Base-by-base conservation (phyloP, 2,329 filamentous ascomycete species). In the Whalleya microplaca region DNA sequence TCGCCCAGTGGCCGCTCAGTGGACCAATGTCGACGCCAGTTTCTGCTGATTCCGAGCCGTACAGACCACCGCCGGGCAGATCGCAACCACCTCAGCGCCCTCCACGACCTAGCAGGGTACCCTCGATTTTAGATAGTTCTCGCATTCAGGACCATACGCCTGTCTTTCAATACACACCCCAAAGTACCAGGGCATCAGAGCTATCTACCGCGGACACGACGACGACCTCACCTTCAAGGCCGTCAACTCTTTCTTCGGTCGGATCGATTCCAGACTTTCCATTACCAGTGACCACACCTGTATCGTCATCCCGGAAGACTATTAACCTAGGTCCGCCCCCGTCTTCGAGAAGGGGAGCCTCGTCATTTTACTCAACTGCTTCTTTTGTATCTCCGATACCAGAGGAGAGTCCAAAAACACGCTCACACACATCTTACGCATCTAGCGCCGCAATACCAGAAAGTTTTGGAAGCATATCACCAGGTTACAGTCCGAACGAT, bases 341-440 rank as follows among this genome's bases (percentile, higher is more conserved):
- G 2, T 84, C 81, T 12, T 78, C 84, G 2, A 78, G 85, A 64
- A 76, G 85, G 63, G 85, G 84, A 1, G 80, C 79, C 23, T 87
- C 85, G 0, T 86, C 85, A 0, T 87, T 86, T 58, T 87, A 89
- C 65, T 89, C 87, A 2, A 83, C 80, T 61, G 74, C 79, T 12
- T 89, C 88, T 0, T 88, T 81, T 57, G 88, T 92, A 21, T 89
- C 89, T 0, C 89, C 90, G 0, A 92, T 93, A 51, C 87, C 86
- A 0, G 90, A 92, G 71, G 89, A 92, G 68, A 84, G 81, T 60
- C 80, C 83, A 0, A 77, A 80, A 21, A 76, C 80, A 2, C 76
- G 79, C 51, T 85, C 85, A 0, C 82, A 85, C 67, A 79, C 79
- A 23, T 91, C 89, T 0, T 88, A 84, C 66, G 89, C 85, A 20